Evolutionary conservation across 1,284 basidiomycete genomes (phyloP).

Genomic region (Schizophyllum commune): DNA sequence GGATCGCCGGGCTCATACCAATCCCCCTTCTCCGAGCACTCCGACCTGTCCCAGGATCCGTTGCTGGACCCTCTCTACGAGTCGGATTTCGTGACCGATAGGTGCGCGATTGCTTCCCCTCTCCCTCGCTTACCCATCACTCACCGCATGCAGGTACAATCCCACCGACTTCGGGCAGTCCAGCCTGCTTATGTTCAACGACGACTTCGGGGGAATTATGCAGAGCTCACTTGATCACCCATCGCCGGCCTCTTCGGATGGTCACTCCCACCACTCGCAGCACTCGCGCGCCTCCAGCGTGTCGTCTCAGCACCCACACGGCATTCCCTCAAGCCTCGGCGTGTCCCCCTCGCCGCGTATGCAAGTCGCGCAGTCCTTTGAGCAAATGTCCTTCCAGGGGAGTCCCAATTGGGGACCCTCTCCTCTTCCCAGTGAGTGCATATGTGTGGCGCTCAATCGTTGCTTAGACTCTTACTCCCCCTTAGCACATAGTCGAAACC

Average conservation of each 20-base stretch:
- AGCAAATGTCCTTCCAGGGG: conserved; percentile 46
- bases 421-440: conserved; percentile 35
- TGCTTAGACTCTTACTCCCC: too few relatives aligned
- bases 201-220: conserved; percentile 36
- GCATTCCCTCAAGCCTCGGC: conserved; percentile 1
- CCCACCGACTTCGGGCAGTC: conserved; percentile 58
- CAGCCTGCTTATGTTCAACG: conserved; percentile 48
- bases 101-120: conserved; percentile 17
- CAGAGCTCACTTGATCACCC: conserved; percentile 24
- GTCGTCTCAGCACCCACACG: conserved; percentile 8
- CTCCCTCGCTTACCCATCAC: not conserved
- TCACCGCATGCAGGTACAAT: conserved; percentile 41
- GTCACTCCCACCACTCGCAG: conserved; percentile 5
- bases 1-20: conserved; percentile 30
- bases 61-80: conserved; percentile 38
- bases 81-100: conserved; percentile 25
- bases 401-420: conserved; percentile 50
- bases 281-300: conserved; percentile 6
- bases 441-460: not conserved
- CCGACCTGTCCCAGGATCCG: conserved; percentile 52
- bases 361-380: conserved; percentile 36
- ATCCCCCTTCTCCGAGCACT: conserved; percentile 59
- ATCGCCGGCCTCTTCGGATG: conserved; percentile 17
- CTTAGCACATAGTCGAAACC: not conserved
- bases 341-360: conserved; percentile 10